phyloP scores from a whole-genome alignment of 1,284 basidiomycete genomes.

The Moesziomyces sp. region DNA sequence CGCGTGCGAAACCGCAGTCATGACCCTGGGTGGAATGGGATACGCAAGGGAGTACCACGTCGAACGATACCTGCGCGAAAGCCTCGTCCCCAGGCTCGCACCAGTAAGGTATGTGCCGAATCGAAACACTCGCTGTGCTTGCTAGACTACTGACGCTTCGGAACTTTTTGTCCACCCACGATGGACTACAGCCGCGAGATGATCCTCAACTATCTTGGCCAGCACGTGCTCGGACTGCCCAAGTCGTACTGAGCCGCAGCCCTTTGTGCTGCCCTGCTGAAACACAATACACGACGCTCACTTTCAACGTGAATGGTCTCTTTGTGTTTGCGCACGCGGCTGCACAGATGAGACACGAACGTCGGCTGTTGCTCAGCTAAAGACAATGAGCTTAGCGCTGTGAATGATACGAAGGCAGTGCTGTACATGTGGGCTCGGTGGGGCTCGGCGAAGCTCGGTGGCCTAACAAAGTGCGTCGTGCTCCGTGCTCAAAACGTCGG shows the following conservation, averaged over 20 bases:
- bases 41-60: conserved; percentile 62
- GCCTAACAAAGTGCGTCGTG: too few species aligned
- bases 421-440: too few species aligned
- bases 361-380: too few species aligned
- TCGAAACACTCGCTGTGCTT: not conserved
- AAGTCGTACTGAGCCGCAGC: conserved; percentile 44
- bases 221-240: conserved; percentile 50
- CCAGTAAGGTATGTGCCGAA: conserved; percentile 45
- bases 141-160: conserved; percentile 1
- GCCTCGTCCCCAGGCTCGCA: conserved; percentile 64
- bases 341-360: too few species aligned
- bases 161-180: not conserved
- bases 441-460: too few species aligned
- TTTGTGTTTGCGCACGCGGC: too few species aligned
- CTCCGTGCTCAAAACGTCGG: too few species aligned
- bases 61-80: conserved; percentile 58
- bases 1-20: conserved; percentile 53
- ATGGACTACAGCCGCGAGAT: conserved; percentile 58
- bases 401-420: too few species aligned
- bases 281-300: too few species aligned
- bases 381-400: too few species aligned
- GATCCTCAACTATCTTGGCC: conserved; percentile 61
- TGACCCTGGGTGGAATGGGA: conserved; percentile 66
- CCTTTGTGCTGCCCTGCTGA: too few species aligned
- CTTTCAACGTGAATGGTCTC: too few species aligned